Evolutionary conservation across 257 asterid species (phyloP), one percentile per base, ranked within the genome.

Genomic region (Cruciata laevipes): DNA sequence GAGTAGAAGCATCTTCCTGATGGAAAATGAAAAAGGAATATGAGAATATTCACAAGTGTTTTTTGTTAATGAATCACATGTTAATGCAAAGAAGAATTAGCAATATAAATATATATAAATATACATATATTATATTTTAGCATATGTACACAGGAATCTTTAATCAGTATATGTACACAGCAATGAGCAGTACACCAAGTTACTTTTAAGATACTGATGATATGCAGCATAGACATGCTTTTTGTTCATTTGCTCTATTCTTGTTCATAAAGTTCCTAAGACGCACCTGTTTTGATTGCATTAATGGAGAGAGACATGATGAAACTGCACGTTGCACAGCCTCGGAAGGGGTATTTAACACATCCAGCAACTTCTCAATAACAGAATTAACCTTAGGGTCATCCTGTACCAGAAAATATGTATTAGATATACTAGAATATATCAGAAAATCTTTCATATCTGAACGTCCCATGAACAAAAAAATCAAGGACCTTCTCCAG

Each of bases 251-350:
- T 53, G 52, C 31, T 52, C 40, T 67, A 56, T 51, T 62, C 27
- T 63, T 60, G 57, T 60, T 67, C 52, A 5, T 18, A 65, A 61
- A 73, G n/a, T 52, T 25, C 5, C 56, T 25, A 18, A 53, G 71
- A 68, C 12, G 63, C 56, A 93, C 99, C 95, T 93, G 90, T 80
- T 93, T 90, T 42, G 99, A 89, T 78, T 80, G 90, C 97, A 90
- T 88, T 70, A 93, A 77, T 23, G 99, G 99, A 70, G 99, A 84
- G 76, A 93, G 95, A 81, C 99, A 93, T 59, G 82, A 55, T 31
- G 99, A 86, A 71, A 93, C 99, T 52, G 99, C 99, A 66, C 96
- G 85, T 72, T 93, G 99, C 69, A 93, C 99, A 69, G 99, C 89
- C 83, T 93, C 99, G 73, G 97, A 88, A 69, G 99, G 99, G 73